phyloP scores from a whole-genome alignment of 306 rosid species.

The Lathyrus sativus region DNA sequence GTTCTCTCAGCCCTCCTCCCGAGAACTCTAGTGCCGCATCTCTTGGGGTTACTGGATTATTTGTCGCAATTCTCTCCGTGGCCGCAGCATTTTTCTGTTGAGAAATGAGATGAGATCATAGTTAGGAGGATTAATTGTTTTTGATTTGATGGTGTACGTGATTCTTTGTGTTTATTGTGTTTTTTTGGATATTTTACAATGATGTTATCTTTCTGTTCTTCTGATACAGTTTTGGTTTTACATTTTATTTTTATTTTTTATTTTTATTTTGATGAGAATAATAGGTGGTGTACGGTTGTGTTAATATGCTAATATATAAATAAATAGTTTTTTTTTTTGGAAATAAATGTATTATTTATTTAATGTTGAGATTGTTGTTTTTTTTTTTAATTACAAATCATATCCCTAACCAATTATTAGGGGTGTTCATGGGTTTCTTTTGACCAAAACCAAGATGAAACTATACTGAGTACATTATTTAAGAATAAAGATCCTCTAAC shows the following conservation, averaged over 20 bases:
- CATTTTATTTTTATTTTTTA: not conserved
- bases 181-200: constrained; percentile 19
- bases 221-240: constrained; percentile 6
- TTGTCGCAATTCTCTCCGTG: constrained; percentile 44
- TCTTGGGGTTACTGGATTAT: constrained; percentile 40
- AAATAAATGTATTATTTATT: not conserved
- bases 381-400: too few relatives aligned
- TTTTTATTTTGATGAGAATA: not conserved
- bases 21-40: constrained; percentile 41
- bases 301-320: constrained; percentile 7
- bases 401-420: too few relatives aligned
- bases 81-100: constrained; percentile 51
- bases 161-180: constrained; percentile 24
- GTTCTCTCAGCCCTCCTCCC: constrained; percentile 40
- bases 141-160: not conserved
- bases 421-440: too few relatives aligned
- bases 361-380: not conserved
- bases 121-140: constrained; percentile 22
- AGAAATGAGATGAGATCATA: constrained; percentile 27
- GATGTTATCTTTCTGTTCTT: constrained; percentile 20
- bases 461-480: too few relatives aligned
- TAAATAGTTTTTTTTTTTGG: not conserved
- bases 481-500: too few relatives aligned
- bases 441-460: too few relatives aligned
- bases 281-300: not conserved